Base-by-base conservation (phyloP, 2,329 filamentous ascomycete species). In the Aspergillus sp. region DNA sequence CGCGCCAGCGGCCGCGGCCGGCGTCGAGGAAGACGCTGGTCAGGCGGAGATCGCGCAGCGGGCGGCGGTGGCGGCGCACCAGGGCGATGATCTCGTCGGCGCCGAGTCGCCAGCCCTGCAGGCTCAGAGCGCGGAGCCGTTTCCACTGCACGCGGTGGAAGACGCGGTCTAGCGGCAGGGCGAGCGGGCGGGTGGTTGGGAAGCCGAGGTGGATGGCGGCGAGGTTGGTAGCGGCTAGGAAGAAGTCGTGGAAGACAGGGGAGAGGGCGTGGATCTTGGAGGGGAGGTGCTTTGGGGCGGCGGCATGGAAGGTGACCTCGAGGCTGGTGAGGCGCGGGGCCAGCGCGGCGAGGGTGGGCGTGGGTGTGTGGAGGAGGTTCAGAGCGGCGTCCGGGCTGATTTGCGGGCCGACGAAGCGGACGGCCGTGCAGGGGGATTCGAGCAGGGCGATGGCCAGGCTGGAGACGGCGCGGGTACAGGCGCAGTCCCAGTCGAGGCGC, bases 191-290 rank as follows among this genome's bases (percentile, higher is more conserved):
- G 51, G 81, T 76, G 6, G 79, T 77, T 0, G 82, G 81, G 58
- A 87, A 88, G 3, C 85, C 84, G 32, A 88, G 75, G 60, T 88
- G 84, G 16, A 88, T 73, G 17, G 82, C 79, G 53, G 82, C 77
- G 60, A 88, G 79, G 53, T 84, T 83, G 48, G 75, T 77, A 4
- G 85, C 82, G 9, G 80, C 77, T 3, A 67, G 73, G 60, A 88
- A 86, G 20, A 87, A 76, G 4, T 74, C 76, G 41, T 76, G 74
- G 57, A 87, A 86, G 8, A 84, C 72, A 3, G 67, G 66, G 3
- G 84, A 84, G 0, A 88, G 72, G 53, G 81, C 76, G 17, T 72
- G 70, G 72, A 87, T 83, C 52, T 80, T 79, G 26, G 75, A 70
- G 55, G 83, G 81, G 14, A 86, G 73, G 59, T 85, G 78, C 35